Base-by-base conservation (phyloP, 2,329 filamentous ascomycete species). In the Fusarium guadeloupense region DNA sequence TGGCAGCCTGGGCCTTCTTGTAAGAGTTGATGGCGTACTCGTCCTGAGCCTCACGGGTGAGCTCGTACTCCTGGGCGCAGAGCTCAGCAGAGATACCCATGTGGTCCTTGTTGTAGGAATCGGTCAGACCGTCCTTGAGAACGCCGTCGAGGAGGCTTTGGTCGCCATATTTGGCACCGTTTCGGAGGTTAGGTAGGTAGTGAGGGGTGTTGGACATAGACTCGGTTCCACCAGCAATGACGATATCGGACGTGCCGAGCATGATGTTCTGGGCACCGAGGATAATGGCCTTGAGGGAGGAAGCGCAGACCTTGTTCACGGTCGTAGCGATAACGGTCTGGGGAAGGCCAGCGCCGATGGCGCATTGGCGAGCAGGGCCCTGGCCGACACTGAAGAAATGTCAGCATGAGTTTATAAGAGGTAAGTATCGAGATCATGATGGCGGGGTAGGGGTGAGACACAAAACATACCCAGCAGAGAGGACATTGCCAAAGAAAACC, bases 261-360 rank as follows among this genome's bases (percentile, higher is more conserved):
- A 98, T 93, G 81, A 99, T 99, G 71, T 94, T 97, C 80, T 98
- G 95, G 45, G 94, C 92, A 69, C 91, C 95, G 59, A 99, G 85
- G 67, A 97, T 92, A 74, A 99, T 89, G 69, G 95, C 92, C 84
- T 99, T 99, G 75, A 97, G 82, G 38, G 90, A 89, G 9, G 93
- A 97, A 64, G 95, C 95, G 85, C 95, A 99, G 75, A 99, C 95
- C 83, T 99, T 99, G 89, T 99, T 99, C 74, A 99, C 87, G 46
- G 93, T 96, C 39, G 95, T 99, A 80, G 89, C 91, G 69, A 96
- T 86, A 64, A 90, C 91, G 49, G 85, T 84, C 64, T 96, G 84
- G 49, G 87, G 81, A 65, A 99, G 91, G 62, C 95, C 95, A 72
- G 92, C 95, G 71, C 89, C 87, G 72, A 99, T 85, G 71, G 93